Evolutionary conservation across 306 rosid genomes (phyloP).

Genomic region (Fragaria nilgerrensis): DNA sequence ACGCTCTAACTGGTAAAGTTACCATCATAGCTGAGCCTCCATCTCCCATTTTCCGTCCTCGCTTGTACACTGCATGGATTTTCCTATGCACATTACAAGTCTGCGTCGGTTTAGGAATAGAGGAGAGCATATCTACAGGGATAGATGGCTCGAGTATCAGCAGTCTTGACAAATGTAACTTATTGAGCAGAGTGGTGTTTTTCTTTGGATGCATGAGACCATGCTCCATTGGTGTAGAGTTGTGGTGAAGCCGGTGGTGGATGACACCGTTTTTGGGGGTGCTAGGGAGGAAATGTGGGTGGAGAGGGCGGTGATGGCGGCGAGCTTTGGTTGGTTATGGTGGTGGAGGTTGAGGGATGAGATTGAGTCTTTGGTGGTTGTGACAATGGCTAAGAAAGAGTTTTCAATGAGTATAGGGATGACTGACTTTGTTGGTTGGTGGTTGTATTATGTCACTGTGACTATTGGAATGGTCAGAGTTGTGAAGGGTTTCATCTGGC

Average conservation of each 20-base stretch:
- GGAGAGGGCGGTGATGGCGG: slow-evolving; percentile 49
- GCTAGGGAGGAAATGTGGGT: slow-evolving; percentile 46
- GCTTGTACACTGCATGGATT: slow-evolving; percentile 54
- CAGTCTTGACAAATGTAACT: slow-evolving; percentile 30
- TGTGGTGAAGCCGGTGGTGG: slow-evolving; percentile 86
- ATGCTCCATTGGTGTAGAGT: slow-evolving; percentile 61
- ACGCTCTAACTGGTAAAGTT: slow-evolving; percentile 42
- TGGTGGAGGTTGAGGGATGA: slow-evolving; percentile 82
- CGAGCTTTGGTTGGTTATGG: slow-evolving; percentile 61
- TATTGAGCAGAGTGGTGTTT: slow-evolving; percentile 46
- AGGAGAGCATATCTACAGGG: slow-evolving; percentile 41
- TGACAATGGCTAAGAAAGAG: slow-evolving; percentile 55
- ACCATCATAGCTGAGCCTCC: slow-evolving; percentile 22
- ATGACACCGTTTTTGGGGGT: slow-evolving; percentile 59
- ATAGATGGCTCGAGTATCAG: slow-evolving; percentile 22
- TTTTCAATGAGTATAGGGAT: slow-evolving; percentile 41
- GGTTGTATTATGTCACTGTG: slow-evolving; percentile 63
- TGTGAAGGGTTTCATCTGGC: slow-evolving; percentile 48
- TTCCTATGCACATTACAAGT: slow-evolving; percentile 59
- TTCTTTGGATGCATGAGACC: slow-evolving; percentile 78
- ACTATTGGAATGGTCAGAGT: slow-evolving; percentile 61
- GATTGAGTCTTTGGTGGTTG: slow-evolving; percentile 58
- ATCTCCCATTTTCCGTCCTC: slow-evolving; percentile 26
- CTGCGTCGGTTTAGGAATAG: slow-evolving; percentile 64
- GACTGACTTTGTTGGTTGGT: slow-evolving; percentile 56